Conservation (phyloP, 768 basidiomycete species). For the Butyriboletus loyo region DNA sequence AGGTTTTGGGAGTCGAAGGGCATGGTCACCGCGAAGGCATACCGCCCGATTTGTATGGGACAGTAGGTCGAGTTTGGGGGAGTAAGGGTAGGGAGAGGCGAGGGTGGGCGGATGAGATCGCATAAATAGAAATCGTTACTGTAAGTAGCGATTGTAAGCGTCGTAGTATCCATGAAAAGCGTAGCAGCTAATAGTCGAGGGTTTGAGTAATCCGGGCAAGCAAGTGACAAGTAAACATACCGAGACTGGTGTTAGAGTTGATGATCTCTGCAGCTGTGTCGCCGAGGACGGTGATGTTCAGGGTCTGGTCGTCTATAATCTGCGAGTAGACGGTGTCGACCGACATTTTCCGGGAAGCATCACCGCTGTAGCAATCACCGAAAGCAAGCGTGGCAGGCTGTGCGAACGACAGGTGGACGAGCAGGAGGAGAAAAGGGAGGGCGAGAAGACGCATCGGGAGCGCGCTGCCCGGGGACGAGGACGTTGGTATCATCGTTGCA, state of each 20-base stretch:
- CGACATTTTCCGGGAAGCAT: constrained; percentile 54
- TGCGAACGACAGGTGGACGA: constrained; percentile 34
- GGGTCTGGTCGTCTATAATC: constrained; percentile 44
- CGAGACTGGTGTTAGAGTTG: constrained; percentile 62
- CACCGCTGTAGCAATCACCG: constrained; percentile 65
- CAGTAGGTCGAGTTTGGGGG: constrained; percentile 52
- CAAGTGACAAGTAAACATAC: constrained; percentile 39
- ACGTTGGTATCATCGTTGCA: constrained; percentile 22
- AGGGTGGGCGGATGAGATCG: constrained; percentile 71
- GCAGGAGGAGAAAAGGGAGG: constrained; percentile 9
- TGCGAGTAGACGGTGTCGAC: constrained; percentile 74
- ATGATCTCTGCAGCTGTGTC: constrained; percentile 54
- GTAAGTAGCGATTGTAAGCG: constrained; percentile 75
- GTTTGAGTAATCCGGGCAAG: constrained; percentile 2
- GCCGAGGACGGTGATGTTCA: constrained; percentile 77
- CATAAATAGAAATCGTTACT: constrained; percentile 76
- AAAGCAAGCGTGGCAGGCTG: constrained; percentile 64
- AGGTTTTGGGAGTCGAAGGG: constrained; percentile 63
- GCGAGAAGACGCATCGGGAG: constrained; percentile 1
- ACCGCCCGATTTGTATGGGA: constrained; percentile 73
- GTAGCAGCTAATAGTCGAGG: constrained; percentile 53
- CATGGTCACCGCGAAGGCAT: constrained; percentile 77
- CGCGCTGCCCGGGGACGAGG: constrained; percentile 6
- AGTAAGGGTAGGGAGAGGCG: constrained; percentile 53
- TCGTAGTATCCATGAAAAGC: constrained; percentile 77